Percentiles rank a stretch among this genome's conserved stretches.
Conservation (phyloP, 2,329 filamentous ascomycete genomes). For the Neurospora sp. region DNA sequence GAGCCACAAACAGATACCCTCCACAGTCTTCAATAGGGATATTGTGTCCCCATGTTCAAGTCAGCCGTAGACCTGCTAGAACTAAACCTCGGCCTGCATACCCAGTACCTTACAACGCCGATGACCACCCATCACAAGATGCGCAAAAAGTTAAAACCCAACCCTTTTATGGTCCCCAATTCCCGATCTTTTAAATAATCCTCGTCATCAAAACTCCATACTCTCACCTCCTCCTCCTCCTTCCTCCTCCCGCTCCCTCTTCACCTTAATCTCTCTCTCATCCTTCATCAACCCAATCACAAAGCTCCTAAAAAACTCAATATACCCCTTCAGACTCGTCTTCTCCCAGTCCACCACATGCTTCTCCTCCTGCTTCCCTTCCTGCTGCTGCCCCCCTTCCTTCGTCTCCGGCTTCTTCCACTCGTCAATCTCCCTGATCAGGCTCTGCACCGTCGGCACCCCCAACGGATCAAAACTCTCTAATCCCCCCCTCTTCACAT, state of each 20-base stretch:
- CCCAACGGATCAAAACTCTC: slow-evolving; percentile 78
- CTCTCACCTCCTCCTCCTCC: slow-evolving; percentile 26
- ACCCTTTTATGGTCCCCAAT: background rate
- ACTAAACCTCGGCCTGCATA: background rate
- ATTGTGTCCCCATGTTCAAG: background rate
- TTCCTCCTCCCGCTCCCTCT: slow-evolving; percentile 44
- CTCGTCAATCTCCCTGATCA: slow-evolving; percentile 77
- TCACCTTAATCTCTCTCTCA: slow-evolving; percentile 45
- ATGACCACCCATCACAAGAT: background rate
- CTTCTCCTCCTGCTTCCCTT: slow-evolving; percentile 24
- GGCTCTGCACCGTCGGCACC: slow-evolving; percentile 80
- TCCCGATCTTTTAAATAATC: too few species aligned
- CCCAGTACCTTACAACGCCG: background rate
- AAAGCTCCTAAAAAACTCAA: slow-evolving; percentile 80
- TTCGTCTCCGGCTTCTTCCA: slow-evolving; percentile 50
- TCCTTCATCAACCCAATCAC: slow-evolving; percentile 73
- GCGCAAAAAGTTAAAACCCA: background rate
- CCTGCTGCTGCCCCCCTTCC: slow-evolving; percentile 18
- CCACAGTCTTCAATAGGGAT: background rate
- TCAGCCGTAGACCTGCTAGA: background rate
- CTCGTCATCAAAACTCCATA: slow-evolving; percentile 41
- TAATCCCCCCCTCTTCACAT: slow-evolving; percentile 49
- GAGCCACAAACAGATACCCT: background rate
- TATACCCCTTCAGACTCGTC: slow-evolving; percentile 85
- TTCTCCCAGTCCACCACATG: slow-evolving; percentile 83